Conservation (phyloP, 2,329 filamentous ascomycete genomes). For the Pestalotiopsis sp. region DNA sequence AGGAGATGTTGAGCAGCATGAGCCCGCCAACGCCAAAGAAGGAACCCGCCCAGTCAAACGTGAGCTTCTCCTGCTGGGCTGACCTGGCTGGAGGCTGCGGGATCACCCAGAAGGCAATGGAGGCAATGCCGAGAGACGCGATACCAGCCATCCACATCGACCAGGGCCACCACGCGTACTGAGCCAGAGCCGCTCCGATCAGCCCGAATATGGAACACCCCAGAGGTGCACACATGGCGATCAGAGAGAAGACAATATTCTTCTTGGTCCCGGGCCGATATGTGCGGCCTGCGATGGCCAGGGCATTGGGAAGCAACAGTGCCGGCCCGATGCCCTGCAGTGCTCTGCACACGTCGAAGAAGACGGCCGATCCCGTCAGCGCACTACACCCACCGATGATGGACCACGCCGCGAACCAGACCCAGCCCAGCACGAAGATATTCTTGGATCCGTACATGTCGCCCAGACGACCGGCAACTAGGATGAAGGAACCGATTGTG, state of each 20-base stretch:
- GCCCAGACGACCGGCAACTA: conserved; percentile 56
- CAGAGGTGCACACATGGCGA: conserved; percentile 46
- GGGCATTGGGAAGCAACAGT: conserved; percentile 61
- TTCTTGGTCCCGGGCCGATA: conserved; percentile 59
- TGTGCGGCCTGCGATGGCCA: conserved; percentile 60
- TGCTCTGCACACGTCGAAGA: conserved; percentile 53
- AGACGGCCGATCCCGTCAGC: conserved; percentile 23
- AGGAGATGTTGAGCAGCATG: conserved; percentile 65
- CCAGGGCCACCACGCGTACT: conserved; percentile 46
- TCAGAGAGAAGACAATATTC: conserved; percentile 58
- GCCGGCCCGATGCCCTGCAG: conserved; percentile 64
- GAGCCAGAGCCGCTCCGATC: conserved; percentile 41
- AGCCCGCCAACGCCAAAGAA: conserved; percentile 52
- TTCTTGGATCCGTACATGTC: conserved; percentile 58
- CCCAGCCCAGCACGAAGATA: conserved; percentile 52
- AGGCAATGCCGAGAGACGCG: conserved; percentile 33
- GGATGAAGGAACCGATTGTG: conserved; percentile 56
- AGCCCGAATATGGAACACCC: conserved; percentile 44
- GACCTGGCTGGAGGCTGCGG: conserved; percentile 25
- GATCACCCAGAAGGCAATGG: conserved; percentile 33
- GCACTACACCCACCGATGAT: conserved; percentile 43
- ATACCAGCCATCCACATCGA: conserved; percentile 43
- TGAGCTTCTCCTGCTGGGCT: conserved; percentile 17
- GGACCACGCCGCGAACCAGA: conserved; percentile 56
- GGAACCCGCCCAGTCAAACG: conserved; percentile 38